Base-by-base conservation (phyloP, 768 basidiomycete species). In the Macrolepiota albuminosa region DNA sequence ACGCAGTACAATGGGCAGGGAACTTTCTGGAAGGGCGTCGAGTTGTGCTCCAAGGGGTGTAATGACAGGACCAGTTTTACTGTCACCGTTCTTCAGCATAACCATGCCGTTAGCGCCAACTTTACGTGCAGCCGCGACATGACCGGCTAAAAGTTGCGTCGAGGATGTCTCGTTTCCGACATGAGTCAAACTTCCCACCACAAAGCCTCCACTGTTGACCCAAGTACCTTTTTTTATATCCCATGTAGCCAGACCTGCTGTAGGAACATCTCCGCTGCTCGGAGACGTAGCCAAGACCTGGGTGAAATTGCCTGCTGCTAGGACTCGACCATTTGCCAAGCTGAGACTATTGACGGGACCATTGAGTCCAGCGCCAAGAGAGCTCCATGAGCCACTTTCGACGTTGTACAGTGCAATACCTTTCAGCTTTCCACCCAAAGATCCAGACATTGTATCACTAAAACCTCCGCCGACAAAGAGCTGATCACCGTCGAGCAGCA, bases 401-500 rank as follows among this genome's bases (percentile, higher is more conserved):
- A 93, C 74, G 63, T 94, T 81, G 71, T 94, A 98, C 56, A 83
- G 68, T 0, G 87, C 93, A 36, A 96, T 72, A 39, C 85, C 81
- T 47, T 71, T 72, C 39, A 93, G 73, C 37, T 72, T 75, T 56
- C 82, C 81, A 49, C 79, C 74, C 2, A 77, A 80, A 0, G 86
- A 83, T 16, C 78, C 74, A 6, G 79, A 75, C 1, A 71, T 70
- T 0, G 93, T 90, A 62, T 90, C 87, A 0, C 78, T 81, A 76
- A 99, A 99, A 0, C 85, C 77, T 0, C 97, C 97, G n/a, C 93
- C 96, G 43, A 95, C 85, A 69, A 82, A 97, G 11, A 98, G 72
- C 21, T 76, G 76, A 65, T 89, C 80, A 11, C 83, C 85, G 56
- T 79, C 74, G 36, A 89, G 66, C n/a, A 81, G 76, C 43, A 95